A percentile compares a stretch with the other conserved stretches of the same genome.
Evolutionary conservation across 2,329 filamentous ascomycete genomes (phyloP).

Genomic region (Rhinocladiella mackenziei): DNA sequence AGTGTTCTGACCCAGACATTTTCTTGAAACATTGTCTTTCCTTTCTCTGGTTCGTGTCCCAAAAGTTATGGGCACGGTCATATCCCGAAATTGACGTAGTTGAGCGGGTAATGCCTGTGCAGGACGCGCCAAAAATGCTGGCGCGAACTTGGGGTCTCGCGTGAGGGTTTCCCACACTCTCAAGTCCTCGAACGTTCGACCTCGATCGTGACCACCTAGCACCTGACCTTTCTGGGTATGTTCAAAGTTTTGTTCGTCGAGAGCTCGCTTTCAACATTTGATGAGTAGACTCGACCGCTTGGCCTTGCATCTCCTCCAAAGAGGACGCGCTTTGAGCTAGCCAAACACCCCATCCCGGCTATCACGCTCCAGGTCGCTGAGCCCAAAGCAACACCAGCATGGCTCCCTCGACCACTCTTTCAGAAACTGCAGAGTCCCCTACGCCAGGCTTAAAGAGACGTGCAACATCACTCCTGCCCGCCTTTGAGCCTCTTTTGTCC

Average conservation of each 20-base stretch:
- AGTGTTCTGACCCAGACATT: too few relatives aligned
- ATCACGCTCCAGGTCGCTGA: slow-evolving; percentile 17
- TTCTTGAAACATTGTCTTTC: too few relatives aligned
- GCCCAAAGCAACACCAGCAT: slow-evolving; percentile 13
- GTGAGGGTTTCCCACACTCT: not conserved
- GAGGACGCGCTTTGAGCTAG: slow-evolving; percentile 34
- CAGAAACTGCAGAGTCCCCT: slow-evolving; percentile 26
- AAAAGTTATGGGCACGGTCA: not conserved
- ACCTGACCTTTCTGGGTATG: slow-evolving; percentile 4
- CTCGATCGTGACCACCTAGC: slow-evolving; percentile 19
- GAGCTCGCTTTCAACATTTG: slow-evolving; percentile 5
- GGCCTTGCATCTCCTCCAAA: slow-evolving; percentile 34
- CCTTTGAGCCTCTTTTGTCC: slow-evolving; percentile 48
- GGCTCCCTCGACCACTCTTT: slow-evolving; percentile 21
- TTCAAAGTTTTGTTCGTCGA: not conserved
- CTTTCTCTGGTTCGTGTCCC: not conserved
- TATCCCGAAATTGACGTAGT: slow-evolving; percentile 4
- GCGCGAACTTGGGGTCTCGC: slow-evolving; percentile 1
- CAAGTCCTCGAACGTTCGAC: slow-evolving; percentile 14
- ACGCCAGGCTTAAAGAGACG: slow-evolving; percentile 45
- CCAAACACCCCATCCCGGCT: slow-evolving; percentile 21
- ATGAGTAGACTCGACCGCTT: slow-evolving; percentile 10
- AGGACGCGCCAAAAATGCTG: slow-evolving; percentile 3
- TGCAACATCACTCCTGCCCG: slow-evolving; percentile 44
- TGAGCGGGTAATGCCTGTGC: not conserved